Percentiles rank a stretch among this genome's conserved stretches.
These are phyloP conservation scores for Lyophyllum decastes DNA, from an alignment of 768 basidiomycete genomes.

Conservation along the genomic window DNA sequence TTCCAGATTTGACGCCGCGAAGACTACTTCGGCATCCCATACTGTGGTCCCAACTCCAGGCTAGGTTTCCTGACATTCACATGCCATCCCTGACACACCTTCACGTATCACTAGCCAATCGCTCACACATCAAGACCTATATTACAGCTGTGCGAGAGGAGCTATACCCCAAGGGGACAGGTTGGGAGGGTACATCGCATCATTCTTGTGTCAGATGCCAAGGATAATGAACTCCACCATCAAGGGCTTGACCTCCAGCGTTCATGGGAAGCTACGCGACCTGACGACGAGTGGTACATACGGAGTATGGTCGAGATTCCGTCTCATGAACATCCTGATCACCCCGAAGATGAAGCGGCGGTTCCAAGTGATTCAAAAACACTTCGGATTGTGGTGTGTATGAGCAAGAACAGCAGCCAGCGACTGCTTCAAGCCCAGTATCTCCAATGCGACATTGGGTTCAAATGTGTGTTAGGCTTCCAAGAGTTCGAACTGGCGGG, in stretches of 20 bases:
- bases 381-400: slow-evolving; percentile 25
- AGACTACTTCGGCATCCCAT: not conserved
- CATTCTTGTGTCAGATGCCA: not conserved
- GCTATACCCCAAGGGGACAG: not conserved
- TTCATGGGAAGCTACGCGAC: no score
- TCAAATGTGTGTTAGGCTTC: slow-evolving; percentile 26
- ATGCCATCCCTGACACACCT: not conserved
- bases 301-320: no score
- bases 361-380: no score
- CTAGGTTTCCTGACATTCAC: not conserved
- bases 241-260: no score
- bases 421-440: slow-evolving; percentile 20
- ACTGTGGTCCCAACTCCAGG: not conserved
- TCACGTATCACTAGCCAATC: not conserved
- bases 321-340: no score
- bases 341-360: not conserved
- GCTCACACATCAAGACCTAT: not conserved
- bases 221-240: no score
- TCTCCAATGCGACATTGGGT: slow-evolving; percentile 28
- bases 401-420: slow-evolving; percentile 20
- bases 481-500: slow-evolving; percentile 27
- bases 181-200: slow-evolving; percentile 1
- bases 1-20: not conserved
- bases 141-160: not conserved
- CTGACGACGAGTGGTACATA: no score